Percentiles rank a stretch among this genome's conserved stretches.
Evolutionary conservation across 352 stramenopile species (phyloP).

Genomic region (Thraustotheca clavata): DNA sequence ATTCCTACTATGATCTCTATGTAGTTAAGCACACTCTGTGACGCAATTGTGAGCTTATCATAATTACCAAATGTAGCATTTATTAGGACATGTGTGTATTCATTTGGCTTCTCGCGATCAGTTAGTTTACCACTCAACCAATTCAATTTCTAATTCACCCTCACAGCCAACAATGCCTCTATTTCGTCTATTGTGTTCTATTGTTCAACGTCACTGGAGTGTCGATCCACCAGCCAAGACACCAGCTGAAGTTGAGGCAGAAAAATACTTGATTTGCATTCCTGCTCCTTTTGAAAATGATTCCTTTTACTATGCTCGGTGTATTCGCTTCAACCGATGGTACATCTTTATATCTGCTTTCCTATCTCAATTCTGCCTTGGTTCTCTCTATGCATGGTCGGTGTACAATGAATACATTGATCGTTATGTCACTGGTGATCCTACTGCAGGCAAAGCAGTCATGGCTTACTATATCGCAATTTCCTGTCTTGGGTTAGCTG

Average conservation of each 20-base stretch:
- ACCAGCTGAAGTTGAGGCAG: constrained; percentile 38
- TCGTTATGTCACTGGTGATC: constrained; percentile 36
- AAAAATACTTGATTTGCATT: constrained; percentile 37
- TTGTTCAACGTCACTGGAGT: constrained; percentile 34
- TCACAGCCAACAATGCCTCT: too few species aligned
- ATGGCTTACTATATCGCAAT: constrained; percentile 60
- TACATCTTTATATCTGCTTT: constrained; percentile 54
- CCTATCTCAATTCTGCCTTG: constrained; percentile 52
- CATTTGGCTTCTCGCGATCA: too few species aligned
- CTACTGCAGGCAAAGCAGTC: constrained; percentile 38
- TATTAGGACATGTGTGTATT: too few species aligned
- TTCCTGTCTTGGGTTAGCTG: constrained; percentile 40
- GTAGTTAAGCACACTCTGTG: too few species aligned
- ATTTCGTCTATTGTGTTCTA: too few species aligned
- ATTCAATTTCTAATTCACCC: too few species aligned
- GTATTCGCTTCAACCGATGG: constrained; percentile 44
- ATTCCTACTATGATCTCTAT: too few species aligned
- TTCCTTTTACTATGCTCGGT: background rate
- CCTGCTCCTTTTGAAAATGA: constrained; percentile 1
- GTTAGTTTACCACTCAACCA: too few species aligned
- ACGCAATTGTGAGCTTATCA: too few species aligned
- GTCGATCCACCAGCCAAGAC: constrained; percentile 32
- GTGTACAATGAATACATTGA: constrained; percentile 60
- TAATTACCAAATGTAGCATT: too few species aligned
- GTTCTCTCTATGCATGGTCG: constrained; percentile 62